phyloP scores from a whole-genome alignment of 2,329 filamentous ascomycete genomes.

The Capronia epimyces region DNA sequence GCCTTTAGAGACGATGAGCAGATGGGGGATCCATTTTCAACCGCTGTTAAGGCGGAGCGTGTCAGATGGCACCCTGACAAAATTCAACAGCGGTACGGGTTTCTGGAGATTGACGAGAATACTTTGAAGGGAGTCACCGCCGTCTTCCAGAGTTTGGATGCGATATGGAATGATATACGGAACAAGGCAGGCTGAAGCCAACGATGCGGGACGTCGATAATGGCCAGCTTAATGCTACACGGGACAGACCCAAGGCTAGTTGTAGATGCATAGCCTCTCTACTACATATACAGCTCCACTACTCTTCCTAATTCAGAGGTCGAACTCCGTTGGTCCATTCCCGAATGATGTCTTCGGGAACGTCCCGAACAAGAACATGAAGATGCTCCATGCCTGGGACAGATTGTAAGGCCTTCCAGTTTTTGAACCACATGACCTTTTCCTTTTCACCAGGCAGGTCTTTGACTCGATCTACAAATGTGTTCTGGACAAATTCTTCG shows the following conservation, averaged over 20 bases:
- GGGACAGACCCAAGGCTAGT: too few relatives aligned
- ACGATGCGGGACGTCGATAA: neutral
- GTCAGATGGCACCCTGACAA: slow-evolving; percentile 98
- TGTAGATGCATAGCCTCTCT: neutral
- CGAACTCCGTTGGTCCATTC: slow-evolving; percentile 42
- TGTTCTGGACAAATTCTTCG: slow-evolving; percentile 46
- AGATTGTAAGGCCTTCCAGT: slow-evolving; percentile 57
- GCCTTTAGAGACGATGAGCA: slow-evolving; percentile 17
- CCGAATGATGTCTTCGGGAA: slow-evolving; percentile 40
- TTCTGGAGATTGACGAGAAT: slow-evolving; percentile 66
- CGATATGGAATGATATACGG: slow-evolving; percentile 57
- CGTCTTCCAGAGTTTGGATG: slow-evolving; percentile 86
- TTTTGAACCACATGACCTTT: slow-evolving; percentile 61
- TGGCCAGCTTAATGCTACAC: too few relatives aligned
- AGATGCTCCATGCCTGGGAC: slow-evolving; percentile 55
- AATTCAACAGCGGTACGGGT: slow-evolving; percentile 80
- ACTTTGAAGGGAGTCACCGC: slow-evolving; percentile 77
- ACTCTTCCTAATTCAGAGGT: slow-evolving; percentile 15
- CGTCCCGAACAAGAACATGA: slow-evolving; percentile 50
- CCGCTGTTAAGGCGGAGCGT: slow-evolving; percentile 71
- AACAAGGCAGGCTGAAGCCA: neutral
- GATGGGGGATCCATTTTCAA: slow-evolving; percentile 36
- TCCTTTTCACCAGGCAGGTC: slow-evolving; percentile 35
- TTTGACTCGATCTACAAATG: slow-evolving; percentile 44
- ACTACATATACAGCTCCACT: neutral